Percentiles rank a stretch among this genome's conserved stretches.
Evolutionary conservation across 192 early-diverging fungal species (phyloP).

Genomic region (Umbelopsis sp.): DNA sequence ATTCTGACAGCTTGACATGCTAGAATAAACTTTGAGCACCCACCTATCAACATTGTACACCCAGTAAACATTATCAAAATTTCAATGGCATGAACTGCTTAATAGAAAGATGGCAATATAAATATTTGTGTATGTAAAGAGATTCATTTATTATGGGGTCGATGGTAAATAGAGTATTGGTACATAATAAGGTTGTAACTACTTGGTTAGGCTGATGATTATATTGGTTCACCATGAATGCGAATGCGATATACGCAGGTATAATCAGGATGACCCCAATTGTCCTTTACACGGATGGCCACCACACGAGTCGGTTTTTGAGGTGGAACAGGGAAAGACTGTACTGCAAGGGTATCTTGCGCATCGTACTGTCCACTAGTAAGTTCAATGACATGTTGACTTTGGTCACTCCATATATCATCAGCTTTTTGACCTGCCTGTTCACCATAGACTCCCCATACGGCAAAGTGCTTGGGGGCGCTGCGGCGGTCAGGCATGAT

Average conservation of each 20-base stretch:
- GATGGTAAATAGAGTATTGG: not conserved
- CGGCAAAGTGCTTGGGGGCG: conserved; percentile 64
- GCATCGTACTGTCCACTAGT: conserved; percentile 49
- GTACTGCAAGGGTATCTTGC: conserved; percentile 38
- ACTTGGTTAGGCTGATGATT: not conserved
- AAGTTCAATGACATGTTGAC: conserved; percentile 8
- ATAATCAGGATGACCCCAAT: conserved; percentile 72
- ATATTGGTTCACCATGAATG: conserved; percentile 53
- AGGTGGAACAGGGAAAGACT: conserved; percentile 40
- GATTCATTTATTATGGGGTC: not conserved
- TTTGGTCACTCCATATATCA: not conserved
- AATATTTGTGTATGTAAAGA: not conserved
- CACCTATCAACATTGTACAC: not conserved
- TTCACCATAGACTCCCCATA: conserved; percentile 51
- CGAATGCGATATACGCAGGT: conserved; percentile 80
- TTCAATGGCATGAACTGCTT: too few species aligned
- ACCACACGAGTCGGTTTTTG: conserved; percentile 40
- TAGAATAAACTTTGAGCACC: not conserved
- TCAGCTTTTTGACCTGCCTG: not conserved
- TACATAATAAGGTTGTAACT: not conserved
- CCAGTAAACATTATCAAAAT: not conserved
- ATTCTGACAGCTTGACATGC: not conserved
- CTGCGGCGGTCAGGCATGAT: conserved; percentile 60
- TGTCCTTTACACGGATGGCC: conserved; percentile 61
- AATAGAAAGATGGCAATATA: not conserved